phyloP scores from a whole-genome alignment of 495 filamentous ascomycete species.

The Amphirosellinia nigrospora region DNA sequence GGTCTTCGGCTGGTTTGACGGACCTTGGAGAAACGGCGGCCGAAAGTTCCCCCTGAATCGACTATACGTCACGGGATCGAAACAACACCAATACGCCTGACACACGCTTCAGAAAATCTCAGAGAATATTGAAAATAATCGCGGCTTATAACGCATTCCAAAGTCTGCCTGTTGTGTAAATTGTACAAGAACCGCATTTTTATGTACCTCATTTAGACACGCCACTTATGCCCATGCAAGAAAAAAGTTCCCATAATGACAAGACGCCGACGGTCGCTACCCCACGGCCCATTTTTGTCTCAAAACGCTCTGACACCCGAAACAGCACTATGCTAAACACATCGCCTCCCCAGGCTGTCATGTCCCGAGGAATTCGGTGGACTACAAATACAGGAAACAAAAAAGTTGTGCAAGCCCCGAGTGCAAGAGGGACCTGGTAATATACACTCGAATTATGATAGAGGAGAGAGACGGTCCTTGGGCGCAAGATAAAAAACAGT shows the following conservation, averaged over 20 bases:
- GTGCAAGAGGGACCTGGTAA: not conserved
- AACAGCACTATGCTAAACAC: slow-evolving; percentile 5
- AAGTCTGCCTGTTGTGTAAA: not conserved
- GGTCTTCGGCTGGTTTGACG: slow-evolving; percentile 7
- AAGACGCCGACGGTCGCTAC: not conserved
- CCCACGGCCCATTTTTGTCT: not conserved
- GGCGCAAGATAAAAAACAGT: not conserved
- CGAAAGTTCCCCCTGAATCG: slow-evolving; percentile 15
- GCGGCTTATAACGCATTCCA: not conserved
- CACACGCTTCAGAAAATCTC: not conserved
- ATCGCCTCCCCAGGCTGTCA: not conserved
- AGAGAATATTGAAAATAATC: not conserved
- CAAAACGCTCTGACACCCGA: not conserved
- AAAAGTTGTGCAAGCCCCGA: slow-evolving; percentile 1
- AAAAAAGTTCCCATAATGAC: slow-evolving; percentile 11
- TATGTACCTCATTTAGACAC: slow-evolving; percentile 12
- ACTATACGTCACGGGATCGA: not conserved
- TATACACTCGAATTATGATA: slow-evolving; percentile 14
- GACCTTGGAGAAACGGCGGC: slow-evolving; percentile 1
- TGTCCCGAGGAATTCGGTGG: not conserved
- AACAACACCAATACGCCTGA: not conserved
- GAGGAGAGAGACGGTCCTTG: not conserved
- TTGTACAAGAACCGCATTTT: slow-evolving; percentile 16
- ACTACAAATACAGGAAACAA: slow-evolving; percentile 14
- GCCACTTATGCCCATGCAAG: not conserved